Conservation (phyloP, 1,284 basidiomycete species). For the Moniliophthora roreri region DNA sequence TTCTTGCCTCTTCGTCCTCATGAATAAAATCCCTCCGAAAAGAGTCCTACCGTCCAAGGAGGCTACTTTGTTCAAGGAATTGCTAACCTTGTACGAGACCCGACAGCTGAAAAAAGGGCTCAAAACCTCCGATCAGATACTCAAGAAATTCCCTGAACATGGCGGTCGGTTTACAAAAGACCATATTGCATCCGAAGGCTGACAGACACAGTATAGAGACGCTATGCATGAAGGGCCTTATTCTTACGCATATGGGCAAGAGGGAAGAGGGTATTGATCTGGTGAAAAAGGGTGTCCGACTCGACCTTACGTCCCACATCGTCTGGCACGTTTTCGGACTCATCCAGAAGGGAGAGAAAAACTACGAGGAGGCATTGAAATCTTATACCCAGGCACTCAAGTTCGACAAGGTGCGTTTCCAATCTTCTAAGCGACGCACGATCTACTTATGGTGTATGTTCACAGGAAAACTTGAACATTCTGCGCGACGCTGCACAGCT, state of each 20-base stretch:
- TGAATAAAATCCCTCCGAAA: slow-evolving; percentile 29
- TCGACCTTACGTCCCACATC: slow-evolving; percentile 93
- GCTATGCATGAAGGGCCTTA: slow-evolving; percentile 90
- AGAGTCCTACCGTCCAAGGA: slow-evolving; percentile 73
- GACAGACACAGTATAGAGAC: slow-evolving; percentile 61
- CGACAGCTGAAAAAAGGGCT: slow-evolving; percentile 89
- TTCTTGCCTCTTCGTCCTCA: slow-evolving; percentile 11
- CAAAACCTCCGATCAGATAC: slow-evolving; percentile 91
- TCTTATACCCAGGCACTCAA: slow-evolving; percentile 81
- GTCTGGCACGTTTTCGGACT: slow-evolving; percentile 98
- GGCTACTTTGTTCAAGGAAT: slow-evolving; percentile 82
- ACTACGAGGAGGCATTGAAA: slow-evolving; percentile 88
- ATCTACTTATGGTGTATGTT: slow-evolving; percentile 14
- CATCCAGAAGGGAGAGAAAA: slow-evolving; percentile 88
- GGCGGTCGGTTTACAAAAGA: slow-evolving; percentile 61
- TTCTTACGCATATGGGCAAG: slow-evolving; percentile 82
- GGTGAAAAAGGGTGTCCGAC: slow-evolving; percentile 85
- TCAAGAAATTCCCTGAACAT: slow-evolving; percentile 96
- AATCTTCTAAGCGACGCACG: slow-evolving; percentile 3
- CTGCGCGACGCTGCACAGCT: slow-evolving; percentile 90
- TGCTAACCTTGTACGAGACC: slow-evolving; percentile 89
- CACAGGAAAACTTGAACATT: slow-evolving; percentile 91
- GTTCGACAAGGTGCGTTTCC: slow-evolving; percentile 77
- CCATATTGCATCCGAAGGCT: slow-evolving; percentile 6
- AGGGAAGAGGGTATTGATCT: slow-evolving; percentile 84